Evolutionary conservation across 495 filamentous ascomycete genomes (phyloP), one percentile per base, ranked within the genome.

Genomic region (Aspergillus nanangensis): DNA sequence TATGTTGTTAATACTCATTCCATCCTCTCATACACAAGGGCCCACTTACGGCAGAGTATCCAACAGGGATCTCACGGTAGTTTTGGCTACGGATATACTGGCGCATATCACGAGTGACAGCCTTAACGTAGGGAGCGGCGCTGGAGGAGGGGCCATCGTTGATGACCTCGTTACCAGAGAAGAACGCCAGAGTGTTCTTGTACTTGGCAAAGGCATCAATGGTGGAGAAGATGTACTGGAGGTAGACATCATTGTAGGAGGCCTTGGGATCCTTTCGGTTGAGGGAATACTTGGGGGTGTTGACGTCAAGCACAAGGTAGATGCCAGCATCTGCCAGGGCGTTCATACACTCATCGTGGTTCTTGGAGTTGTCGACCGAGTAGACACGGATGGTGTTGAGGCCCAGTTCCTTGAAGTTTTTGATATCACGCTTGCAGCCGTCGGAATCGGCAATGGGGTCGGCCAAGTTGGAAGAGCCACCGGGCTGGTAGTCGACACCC

Each of bases 141-240:
- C 70, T 63, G 39, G 88, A 90, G 3, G 86, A 92, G 4, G 75
- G 73, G 48, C 82, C 78, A 50, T 86, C 81, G 72, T 97, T 94
- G 76, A 96, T 90, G 51, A 95, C 90, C 70, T 97, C 92, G 63
- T 97, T 96, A 31, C 88, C 92, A 14, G 91, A 94, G 76, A 96
- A 96, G 82, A 96, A 96, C 39, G 88, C 86, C 37, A 96, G 73
- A 10, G 86, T 91, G 73, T 97, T 97, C 71, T 75, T 68, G 69
- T 95, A 97, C 56, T 86, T 83, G 54, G 77, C 74, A 57, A 97
- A 96, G 43, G 76, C 83, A 61, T 96, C 91, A 50, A 96, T 81
- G 48, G 92, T 96, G 11, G 92, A 86, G 62, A 96, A 96, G 58
- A 96, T 71, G 66, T 85, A 90, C 71, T 96, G 90, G 21, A 96